Conservation (phyloP, 768 basidiomycete species). For the Russula earlei region DNA sequence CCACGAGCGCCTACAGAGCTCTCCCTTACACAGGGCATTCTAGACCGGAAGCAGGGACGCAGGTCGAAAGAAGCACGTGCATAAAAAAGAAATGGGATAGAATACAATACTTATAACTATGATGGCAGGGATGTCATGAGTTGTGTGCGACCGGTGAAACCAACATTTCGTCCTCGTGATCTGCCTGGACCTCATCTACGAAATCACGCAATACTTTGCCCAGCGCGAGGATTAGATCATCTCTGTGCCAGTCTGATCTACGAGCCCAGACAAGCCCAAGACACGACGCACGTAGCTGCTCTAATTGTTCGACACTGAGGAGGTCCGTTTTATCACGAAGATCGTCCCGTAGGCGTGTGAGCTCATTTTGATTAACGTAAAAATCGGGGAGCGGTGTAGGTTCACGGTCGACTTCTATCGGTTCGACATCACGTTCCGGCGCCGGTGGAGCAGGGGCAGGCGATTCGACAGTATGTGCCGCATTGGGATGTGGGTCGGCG, state of each 20-base stretch:
- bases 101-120: constrained; percentile 19
- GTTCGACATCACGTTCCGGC: constrained; percentile 26
- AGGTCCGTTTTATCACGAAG: constrained; percentile 45
- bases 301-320: constrained; percentile 81
- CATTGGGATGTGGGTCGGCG: not conserved
- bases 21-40: not conserved
- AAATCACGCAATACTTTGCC: constrained; percentile 50
- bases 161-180: constrained; percentile 13
- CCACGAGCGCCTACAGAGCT: not conserved
- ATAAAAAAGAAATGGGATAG: not conserved
- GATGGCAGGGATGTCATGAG: not conserved
- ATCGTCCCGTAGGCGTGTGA: constrained; percentile 40
- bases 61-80: constrained; percentile 1
- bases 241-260: constrained; percentile 76
- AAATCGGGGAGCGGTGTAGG: constrained; percentile 77
- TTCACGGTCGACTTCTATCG: constrained; percentile 47
- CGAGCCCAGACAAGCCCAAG: constrained; percentile 77
- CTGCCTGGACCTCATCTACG: constrained; percentile 47
- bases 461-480: not conserved
- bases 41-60: not conserved
- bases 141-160: not conserved
- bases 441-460: constrained; percentile 16
- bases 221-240: constrained; percentile 51
- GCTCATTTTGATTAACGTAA: constrained; percentile 41
- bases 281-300: constrained; percentile 83